phyloP scores from a whole-genome alignment of 768 basidiomycete genomes.

The Piloderma croceum region DNA sequence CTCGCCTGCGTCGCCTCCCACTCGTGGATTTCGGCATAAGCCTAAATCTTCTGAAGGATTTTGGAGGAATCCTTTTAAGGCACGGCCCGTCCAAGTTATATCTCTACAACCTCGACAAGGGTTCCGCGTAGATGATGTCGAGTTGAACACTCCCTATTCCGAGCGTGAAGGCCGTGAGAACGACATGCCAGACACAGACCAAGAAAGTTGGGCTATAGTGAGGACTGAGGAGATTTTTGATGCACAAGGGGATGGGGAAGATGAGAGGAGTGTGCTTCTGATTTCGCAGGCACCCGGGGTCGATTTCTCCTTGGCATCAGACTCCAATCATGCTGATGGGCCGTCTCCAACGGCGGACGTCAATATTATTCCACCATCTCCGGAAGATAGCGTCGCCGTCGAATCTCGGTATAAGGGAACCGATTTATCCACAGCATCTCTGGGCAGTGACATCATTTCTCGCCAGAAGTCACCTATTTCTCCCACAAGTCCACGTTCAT shows the following conservation, averaged over 20 bases:
- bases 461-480: too few species aligned
- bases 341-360: not conserved
- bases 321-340: not conserved
- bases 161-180: conserved; percentile 1
- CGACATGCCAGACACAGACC: not conserved
- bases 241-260: not conserved
- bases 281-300: not conserved
- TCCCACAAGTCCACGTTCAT: not conserved
- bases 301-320: not conserved
- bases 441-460: too few species aligned
- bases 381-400: not conserved
- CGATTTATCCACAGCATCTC: conserved; percentile 5
- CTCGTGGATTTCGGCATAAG: too few species aligned
- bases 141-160: conserved; percentile 4
- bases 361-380: not conserved
- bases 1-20: conserved; percentile 1
- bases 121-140: conserved; percentile 18
- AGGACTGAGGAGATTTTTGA: not conserved
- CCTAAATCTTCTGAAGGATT: not conserved
- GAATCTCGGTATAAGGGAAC: conserved; percentile 1
- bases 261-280: not conserved
- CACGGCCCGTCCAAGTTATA: conserved; percentile 14
- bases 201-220: not conserved
- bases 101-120: conserved; percentile 1
- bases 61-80: conserved; percentile 4